A percentile compares a stretch with the other conserved stretches of the same genome.
Conservation (phyloP, 1,284 basidiomycete genomes). For the Trichosporon sp. region DNA sequence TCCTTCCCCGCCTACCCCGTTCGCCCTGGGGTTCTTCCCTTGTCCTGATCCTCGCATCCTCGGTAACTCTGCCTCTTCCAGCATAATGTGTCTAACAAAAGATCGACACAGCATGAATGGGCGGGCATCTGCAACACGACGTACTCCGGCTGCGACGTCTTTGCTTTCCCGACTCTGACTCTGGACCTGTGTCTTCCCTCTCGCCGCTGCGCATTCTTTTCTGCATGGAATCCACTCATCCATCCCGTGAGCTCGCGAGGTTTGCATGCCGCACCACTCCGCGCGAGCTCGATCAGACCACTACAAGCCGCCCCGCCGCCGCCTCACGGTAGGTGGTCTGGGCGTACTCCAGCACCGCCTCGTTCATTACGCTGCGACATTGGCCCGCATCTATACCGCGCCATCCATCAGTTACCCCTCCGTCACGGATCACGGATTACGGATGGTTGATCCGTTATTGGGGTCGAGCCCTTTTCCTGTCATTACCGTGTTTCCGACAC, state of each 20-base stretch:
- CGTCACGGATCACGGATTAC: no score
- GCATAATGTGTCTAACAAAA: background rate
- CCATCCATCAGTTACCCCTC: no score
- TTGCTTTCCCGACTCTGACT: background rate
- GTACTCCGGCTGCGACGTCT: background rate
- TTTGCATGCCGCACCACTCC: no score
- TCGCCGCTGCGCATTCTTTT: background rate
- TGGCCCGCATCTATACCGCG: no score
- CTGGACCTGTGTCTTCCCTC: background rate
- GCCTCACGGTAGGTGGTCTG: no score
- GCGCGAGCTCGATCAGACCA: no score
- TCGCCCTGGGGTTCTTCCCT: background rate
- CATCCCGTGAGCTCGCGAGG: no score
- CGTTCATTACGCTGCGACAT: no score
- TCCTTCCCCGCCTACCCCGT: background rate
- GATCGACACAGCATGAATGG: background rate
- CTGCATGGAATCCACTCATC: no score
- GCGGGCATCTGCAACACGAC: background rate
- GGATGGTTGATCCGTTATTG: background rate
- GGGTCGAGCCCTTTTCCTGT: background rate
- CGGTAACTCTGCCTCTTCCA: background rate
- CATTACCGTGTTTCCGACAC: background rate
- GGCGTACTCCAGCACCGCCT: no score
- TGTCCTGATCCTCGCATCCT: background rate
- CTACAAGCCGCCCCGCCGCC: no score